Percentiles rank a stretch among this genome's conserved stretches.
Evolutionary conservation across 2,329 filamentous ascomycete genomes (phyloP).

Genomic region (Ceratocystis papillata): DNA sequence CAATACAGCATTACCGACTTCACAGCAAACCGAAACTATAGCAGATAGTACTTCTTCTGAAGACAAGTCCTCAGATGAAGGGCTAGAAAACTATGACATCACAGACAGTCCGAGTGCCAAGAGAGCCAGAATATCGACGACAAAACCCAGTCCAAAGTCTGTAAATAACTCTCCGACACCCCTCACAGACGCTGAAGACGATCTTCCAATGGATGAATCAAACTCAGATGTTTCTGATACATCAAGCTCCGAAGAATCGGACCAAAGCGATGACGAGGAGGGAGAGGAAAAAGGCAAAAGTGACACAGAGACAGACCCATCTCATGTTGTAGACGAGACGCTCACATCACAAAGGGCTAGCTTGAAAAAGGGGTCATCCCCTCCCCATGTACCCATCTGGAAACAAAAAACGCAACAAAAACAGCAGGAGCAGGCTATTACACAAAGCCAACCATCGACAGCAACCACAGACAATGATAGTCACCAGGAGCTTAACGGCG

Average conservation of each 20-base stretch:
- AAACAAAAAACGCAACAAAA: constrained; percentile 15
- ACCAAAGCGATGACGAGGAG: background rate
- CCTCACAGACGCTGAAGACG: background rate
- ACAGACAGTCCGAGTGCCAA: background rate
- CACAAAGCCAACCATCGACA: background rate
- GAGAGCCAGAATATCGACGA: background rate
- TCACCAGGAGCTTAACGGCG: background rate
- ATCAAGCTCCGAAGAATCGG: constrained; percentile 2
- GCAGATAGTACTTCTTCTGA: constrained; percentile 9
- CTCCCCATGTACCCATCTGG: constrained; percentile 15
- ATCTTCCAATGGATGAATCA: constrained; percentile 5
- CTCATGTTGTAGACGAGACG: background rate
- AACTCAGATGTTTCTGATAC: background rate
- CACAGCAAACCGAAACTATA: background rate
- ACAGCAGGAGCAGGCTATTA: background rate
- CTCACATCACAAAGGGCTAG: background rate
- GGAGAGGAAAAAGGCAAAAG: background rate
- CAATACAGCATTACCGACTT: no score
- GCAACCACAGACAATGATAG: background rate
- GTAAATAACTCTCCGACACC: background rate
- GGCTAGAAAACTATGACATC: constrained; percentile 13
- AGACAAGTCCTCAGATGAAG: constrained; percentile 12
- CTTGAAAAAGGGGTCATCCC: background rate
- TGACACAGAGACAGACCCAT: background rate
- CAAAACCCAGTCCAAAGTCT: background rate